Base-by-base conservation (phyloP, 2,329 filamentous ascomycete species). In the Aureobasidium pullulans region DNA sequence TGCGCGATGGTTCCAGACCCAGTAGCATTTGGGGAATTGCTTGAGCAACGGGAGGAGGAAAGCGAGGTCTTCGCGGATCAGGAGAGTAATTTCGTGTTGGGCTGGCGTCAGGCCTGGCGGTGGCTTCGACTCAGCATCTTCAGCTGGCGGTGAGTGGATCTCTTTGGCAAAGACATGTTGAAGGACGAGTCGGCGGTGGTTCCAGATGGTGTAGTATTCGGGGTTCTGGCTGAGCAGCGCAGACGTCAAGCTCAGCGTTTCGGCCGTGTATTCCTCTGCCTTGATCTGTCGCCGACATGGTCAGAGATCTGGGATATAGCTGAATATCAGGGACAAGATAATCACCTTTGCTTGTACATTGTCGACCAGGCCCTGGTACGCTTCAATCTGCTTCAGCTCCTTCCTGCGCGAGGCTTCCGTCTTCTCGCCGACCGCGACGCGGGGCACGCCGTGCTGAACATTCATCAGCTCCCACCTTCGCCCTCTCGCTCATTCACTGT, bases 1-100 rank as follows among this genome's bases (percentile, higher is more conserved):
- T 47, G 87, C 75, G 31, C 94, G 86, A 73, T 96, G 93, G 66
- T 96, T 96, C 94, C 94, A 99, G 68, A 99, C 93, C 93, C 94
- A 97, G 77, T 99, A 99, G 79, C 94, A 97, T 73, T 99, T 99
- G 6, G 94, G 94, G 65, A 85, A 93, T 65, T 90, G 84, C 64
- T 89, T 81, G 52, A 99, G 82, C 19, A 99, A 81, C 0, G 90
- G 89, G 42, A 96, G 83, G 36, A 93, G 86, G 69, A 96, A 96
- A 49, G 77, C 76, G 36, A 99, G 79, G 71, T 99, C 94, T 59
- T 82, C 78, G 48, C 83, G 81, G 62, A 97, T 80, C 34, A 87
- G 70, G 2, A 84, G 75, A 43, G 77, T 71, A 32, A 76, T 70
- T 44, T 70, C 66, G 62, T 72, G 67, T 63, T 73, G 66, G 42